Conservation (phyloP, 2,329 filamentous ascomycete genomes). For the Xylariaceae sp. region DNA sequence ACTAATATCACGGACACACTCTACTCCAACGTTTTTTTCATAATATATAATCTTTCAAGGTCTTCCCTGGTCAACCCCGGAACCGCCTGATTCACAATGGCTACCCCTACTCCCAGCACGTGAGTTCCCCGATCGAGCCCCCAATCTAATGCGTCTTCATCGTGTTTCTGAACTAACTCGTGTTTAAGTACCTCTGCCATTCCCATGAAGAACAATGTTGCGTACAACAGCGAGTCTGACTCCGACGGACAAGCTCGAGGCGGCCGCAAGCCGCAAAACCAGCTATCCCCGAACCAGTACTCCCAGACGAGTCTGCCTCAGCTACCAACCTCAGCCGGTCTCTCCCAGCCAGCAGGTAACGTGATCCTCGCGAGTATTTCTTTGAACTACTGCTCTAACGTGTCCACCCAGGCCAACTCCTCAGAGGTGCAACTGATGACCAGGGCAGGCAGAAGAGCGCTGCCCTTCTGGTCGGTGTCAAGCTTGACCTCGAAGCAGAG, state of each 20-base stretch:
- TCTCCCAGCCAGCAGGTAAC: conserved; percentile 34
- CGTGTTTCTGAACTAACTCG: conserved; percentile 16
- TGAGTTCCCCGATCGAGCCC: conserved; percentile 14
- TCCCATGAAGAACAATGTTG: conserved; percentile 36
- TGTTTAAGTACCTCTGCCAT: conserved; percentile 26
- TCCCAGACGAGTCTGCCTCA: conserved; percentile 25
- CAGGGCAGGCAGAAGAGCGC: conserved; percentile 61
- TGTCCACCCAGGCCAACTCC: conserved; percentile 49
- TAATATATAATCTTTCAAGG: conserved; percentile 5
- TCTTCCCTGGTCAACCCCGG: conserved; percentile 10
- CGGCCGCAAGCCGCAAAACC: conserved; percentile 29
- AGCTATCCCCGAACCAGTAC: conserved; percentile 24
- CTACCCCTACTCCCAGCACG: conserved; percentile 31
- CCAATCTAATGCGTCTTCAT: not conserved
- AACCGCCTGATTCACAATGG: conserved; percentile 30
- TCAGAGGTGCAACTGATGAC: conserved; percentile 60
- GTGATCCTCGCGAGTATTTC: conserved; percentile 13
- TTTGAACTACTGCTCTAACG: not conserved
- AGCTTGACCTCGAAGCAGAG: conserved; percentile 65
- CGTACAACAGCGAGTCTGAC: conserved; percentile 41
- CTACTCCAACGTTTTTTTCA: conserved; percentile 4
- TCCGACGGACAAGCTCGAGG: conserved; percentile 40
- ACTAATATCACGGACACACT: conserved; percentile 1
- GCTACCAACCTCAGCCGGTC: conserved; percentile 30
- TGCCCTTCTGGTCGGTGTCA: conserved; percentile 63